Percentiles rank a stretch among this genome's conserved stretches.
These are phyloP conservation scores for Chytriomyces sp. DNA, from an alignment of 192 early-diverging fungal genomes.

Conservation along the genomic window DNA sequence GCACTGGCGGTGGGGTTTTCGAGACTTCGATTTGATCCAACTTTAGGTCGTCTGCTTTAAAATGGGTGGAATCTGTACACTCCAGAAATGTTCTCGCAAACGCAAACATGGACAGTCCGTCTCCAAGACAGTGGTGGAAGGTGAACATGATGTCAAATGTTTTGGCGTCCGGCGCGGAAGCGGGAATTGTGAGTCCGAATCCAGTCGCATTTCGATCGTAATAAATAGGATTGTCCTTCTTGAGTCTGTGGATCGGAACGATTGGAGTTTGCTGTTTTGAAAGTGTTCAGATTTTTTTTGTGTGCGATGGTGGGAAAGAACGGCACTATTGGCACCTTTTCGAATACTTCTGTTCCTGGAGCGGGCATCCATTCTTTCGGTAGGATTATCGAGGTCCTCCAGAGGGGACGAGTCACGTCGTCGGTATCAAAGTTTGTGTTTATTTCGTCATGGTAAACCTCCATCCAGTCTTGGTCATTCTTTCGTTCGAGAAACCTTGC, in stretches of 20 bases:
- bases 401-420: conserved; percentile 36
- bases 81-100: conserved; percentile 37
- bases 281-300: neutral
- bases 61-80: conserved; percentile 14
- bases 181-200: conserved; percentile 12
- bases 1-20: conserved; percentile 33
- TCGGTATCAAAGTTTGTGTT: conserved; percentile 43
- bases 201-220: neutral
- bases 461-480: conserved; percentile 15
- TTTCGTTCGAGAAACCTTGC: conserved; percentile 1
- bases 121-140: conserved; percentile 51
- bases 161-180: neutral
- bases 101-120: conserved; percentile 47
- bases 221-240: conserved; percentile 1
- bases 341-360: neutral
- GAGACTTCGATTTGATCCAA: conserved; percentile 26
- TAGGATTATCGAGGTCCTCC: conserved; percentile 38
- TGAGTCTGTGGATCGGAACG: neutral
- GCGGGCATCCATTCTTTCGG: conserved; percentile 28
- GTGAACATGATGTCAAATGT: conserved; percentile 48
- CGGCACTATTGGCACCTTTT: neutral
- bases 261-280: conserved; percentile 1
- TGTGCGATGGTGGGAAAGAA: neutral
- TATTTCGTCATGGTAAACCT: conserved; percentile 39
- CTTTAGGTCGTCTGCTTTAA: conserved; percentile 33